Evolutionary conservation across 257 asterid species (phyloP), one percentile per base, ranked within the genome.

Genomic region (Anisodus acutangulus): DNA sequence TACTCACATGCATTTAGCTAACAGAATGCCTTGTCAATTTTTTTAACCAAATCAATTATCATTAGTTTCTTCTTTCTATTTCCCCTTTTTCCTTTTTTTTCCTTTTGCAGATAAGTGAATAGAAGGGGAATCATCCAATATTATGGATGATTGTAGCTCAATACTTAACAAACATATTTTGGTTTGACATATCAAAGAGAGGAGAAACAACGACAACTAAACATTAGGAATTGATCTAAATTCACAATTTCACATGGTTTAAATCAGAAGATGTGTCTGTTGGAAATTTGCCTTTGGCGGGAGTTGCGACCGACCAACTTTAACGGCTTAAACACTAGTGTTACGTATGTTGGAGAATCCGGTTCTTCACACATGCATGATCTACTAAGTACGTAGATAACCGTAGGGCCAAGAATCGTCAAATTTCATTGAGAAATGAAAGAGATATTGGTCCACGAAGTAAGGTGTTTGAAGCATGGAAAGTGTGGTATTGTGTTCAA

Each of bases 21-120:
- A 19, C 0, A 39, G 78, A 69, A 69, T 39, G 11, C 78, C 76
- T 13, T 37, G 76, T 37, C 26, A 37, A 39, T 3, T 15, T 15
- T 15, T 39, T 39, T 0, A 15, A 39, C 26, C 6, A 4, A 69
- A 70, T 16, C 55, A 31, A 9, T 41, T 16, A 15, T 70, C 35
- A 41, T 41, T 16, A 70, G 31, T 70, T 69, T 41, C 78, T 41
- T 69, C 78, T 69, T 69, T 39, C 55, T 70, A 8, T 17, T 70
- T 4, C 57, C 79, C 16, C 15, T 9, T 4, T 17, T 22, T 3
- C 10, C 13, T 19, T 22, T 58, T 58, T 58, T 58, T 8, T 12
- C 3, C 35, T 41, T 41, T 16, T 1, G 79, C 55, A 70, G 17
- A 43, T 43, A 2, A 69, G 55, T 43, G 57, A 70, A 17, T 17